phyloP scores from a whole-genome alignment of 257 asterid species.

The Rhazya stricta region DNA sequence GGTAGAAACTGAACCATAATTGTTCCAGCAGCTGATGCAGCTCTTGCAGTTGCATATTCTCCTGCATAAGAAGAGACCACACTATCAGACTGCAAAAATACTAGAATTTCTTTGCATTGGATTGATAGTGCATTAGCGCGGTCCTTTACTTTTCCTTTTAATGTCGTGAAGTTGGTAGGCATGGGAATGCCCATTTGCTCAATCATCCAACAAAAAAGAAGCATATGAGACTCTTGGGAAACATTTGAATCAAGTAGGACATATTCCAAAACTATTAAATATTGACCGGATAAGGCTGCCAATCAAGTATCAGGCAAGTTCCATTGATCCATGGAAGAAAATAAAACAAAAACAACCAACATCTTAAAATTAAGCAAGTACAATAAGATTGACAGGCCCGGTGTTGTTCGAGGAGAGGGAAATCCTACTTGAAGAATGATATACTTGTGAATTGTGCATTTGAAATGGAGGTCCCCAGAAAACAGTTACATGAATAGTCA shows the following conservation, averaged over 20 bases:
- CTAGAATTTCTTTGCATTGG: neutral
- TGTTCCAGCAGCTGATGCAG: constrained; percentile 93
- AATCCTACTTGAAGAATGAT: neutral
- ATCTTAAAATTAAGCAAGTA: neutral
- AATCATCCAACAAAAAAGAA: neutral
- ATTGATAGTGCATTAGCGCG: neutral
- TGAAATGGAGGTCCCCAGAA: neutral
- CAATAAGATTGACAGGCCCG: neutral
- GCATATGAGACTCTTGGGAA: neutral
- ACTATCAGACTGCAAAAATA: constrained; percentile 16
- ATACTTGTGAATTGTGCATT: neutral
- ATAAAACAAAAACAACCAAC: neutral
- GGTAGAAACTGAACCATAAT: constrained; percentile 61
- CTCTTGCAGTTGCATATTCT: constrained; percentile 97
- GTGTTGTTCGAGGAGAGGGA: neutral
- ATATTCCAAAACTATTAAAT: neutral
- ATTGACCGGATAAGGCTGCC: neutral
- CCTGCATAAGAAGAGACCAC: constrained; percentile 45
- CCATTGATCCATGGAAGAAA: neutral
- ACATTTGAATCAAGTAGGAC: neutral
- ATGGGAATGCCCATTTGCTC: neutral
- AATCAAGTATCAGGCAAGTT: neutral
- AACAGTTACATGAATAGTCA: neutral
- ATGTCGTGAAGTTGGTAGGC: neutral
- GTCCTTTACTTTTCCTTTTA: neutral